Base-by-base conservation (phyloP, 129 eudicot genomes). In the Ambrosia trifida region DNA sequence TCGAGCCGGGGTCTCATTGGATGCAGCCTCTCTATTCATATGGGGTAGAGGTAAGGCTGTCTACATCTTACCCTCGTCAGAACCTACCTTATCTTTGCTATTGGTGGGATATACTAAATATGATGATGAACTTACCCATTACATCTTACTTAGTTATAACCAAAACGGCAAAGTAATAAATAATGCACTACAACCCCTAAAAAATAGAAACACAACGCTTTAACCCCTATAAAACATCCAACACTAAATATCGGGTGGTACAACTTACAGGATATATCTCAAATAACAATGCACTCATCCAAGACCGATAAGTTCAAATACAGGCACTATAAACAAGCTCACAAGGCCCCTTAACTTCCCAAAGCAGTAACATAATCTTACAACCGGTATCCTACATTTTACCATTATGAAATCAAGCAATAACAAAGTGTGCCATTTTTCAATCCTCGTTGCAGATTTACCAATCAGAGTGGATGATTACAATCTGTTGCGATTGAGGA, bases 121-220 rank as follows among this genome's bases (percentile, higher is more conserved):
- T 24, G 28, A 24, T 24, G 28, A 24, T 24, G 28, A 24, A 24
- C 28, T 24, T 24, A 6, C 44, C 44, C 44, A 8, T 40, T 40
- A 31, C 41, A 59, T 31, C 41, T 12, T 59, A 13, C 41, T 59
- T 5, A 32, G 41, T 59, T 59, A 59, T 14, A 59, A 59, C 17
- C 43, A 56, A 56, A 45, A 66, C 43, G 66, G 20, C 43, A 40
- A 71, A 70, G 5, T 53, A 36, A 54, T 52, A 70, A 53, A 70
- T 54, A 16, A 38, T 38, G 65, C 65, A 70, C 75, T 69, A 70
- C 36, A 18, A 70, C 51, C 74, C 63, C 41, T 38, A 24, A 36
- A 40, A 40, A 19, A 70, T 13, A 54, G 32, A 9, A 54, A 11
- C 56, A 70, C 32, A 4, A 56, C 7, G 30, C 31, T 31, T 56